Evolutionary conservation across 192 early-diverging fungal species (phyloP).

Genomic region (Neocallimastix lanati): DNA sequence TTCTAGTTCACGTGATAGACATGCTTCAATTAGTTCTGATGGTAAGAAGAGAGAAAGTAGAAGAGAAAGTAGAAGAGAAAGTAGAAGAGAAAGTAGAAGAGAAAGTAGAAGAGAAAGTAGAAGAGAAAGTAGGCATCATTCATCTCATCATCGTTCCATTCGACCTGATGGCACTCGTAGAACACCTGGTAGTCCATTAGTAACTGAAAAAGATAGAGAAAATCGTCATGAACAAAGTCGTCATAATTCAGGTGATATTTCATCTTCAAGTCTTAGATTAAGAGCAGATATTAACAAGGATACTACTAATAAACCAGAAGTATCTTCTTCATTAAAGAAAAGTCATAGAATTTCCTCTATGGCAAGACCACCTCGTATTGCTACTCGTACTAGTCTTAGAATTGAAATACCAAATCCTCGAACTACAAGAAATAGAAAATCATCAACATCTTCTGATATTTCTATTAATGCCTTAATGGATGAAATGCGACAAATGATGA

Average conservation of each 20-base stretch:
- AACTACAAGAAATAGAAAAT: neutral
- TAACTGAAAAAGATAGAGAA: neutral
- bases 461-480: neutral
- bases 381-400: neutral
- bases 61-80: neutral
- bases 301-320: neutral
- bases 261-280: neutral
- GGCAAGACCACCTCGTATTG: neutral
- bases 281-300: neutral
- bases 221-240: neutral
- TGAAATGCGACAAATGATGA: neutral
- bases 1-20: neutral
- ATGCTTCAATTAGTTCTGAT: neutral
- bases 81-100: too few species aligned
- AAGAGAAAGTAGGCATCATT: neutral
- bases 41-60: neutral
- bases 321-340: neutral
- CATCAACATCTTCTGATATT: neutral
- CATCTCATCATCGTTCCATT: neutral
- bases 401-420: neutral
- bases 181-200: neutral
- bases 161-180: neutral
- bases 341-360: neutral
- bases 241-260: neutral
- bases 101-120: too few species aligned